These are phyloP conservation scores for Poterioochromonas sp. DNA, from an alignment of 352 stramenopile species.

Conservation along the genomic window DNA sequence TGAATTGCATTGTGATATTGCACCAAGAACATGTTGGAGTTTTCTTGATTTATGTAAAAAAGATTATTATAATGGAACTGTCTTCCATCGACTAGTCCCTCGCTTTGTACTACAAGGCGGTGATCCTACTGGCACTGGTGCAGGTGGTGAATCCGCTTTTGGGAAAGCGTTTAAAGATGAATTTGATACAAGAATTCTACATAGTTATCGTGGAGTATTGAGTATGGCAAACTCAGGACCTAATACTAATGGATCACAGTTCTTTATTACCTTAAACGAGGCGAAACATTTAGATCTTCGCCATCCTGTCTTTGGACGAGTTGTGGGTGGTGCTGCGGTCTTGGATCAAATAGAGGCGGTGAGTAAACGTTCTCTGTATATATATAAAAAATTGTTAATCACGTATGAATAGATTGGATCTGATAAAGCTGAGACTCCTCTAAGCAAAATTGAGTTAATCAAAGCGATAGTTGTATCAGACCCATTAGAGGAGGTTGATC, in stretches of 20 bases:
- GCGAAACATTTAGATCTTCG: conserved; percentile 95
- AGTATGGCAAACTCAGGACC: conserved; percentile 92
- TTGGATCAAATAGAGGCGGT: conserved; percentile 66
- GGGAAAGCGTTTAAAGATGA: conserved; percentile 87
- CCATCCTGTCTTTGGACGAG: conserved; percentile 87
- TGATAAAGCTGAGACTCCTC: conserved; percentile 63
- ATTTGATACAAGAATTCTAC: conserved; percentile 84
- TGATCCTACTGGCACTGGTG: conserved; percentile 85
- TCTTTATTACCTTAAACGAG: conserved; percentile 95
- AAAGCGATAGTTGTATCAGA: conserved; percentile 68
- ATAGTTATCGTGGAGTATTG: conserved; percentile 76
- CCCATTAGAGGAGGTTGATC: conserved; percentile 63
- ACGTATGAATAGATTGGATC: conserved; percentile 48
- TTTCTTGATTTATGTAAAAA: conserved; percentile 85
- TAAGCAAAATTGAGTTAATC: conserved; percentile 66
- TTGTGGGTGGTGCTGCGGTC: conserved; percentile 78
- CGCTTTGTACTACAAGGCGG: conserved; percentile 91
- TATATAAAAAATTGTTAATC: no score
- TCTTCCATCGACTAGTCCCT: conserved; percentile 91
- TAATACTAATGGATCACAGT: conserved; percentile 93
- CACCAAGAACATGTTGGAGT: conserved; percentile 86
- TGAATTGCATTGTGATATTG: conserved; percentile 91
- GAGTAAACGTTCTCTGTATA: background rate
- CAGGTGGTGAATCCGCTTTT: conserved; percentile 84
- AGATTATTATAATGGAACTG: conserved; percentile 81